These are phyloP conservation scores for Pichia sp. DNA, from an alignment of 1,139 yeast species.

Conservation along the genomic window DNA sequence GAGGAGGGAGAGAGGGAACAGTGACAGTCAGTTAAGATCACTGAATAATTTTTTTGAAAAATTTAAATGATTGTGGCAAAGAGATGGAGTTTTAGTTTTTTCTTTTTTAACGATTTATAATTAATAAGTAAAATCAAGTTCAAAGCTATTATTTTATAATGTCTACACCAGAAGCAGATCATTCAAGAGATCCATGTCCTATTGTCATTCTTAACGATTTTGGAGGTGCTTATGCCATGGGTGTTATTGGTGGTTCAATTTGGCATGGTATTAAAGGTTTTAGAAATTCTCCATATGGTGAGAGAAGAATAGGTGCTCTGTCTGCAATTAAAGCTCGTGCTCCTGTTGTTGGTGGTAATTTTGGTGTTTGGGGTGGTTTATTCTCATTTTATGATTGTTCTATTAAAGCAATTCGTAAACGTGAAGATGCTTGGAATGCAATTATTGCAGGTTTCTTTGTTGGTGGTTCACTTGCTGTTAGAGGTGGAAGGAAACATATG, in stretches of 20 bases:
- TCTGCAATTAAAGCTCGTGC: conserved; percentile 94
- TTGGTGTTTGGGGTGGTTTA: conserved; percentile 99
- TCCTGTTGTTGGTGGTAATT: conserved; percentile 98
- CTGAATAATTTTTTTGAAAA: too few relatives aligned
- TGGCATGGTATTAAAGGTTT: conserved; percentile 99
- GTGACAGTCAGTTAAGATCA: too few relatives aligned
- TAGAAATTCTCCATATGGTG: conserved; percentile 96
- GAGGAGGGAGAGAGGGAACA: too few relatives aligned
- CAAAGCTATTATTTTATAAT: too few relatives aligned
- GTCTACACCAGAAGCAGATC: conserved; percentile 73
- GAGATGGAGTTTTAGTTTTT: too few relatives aligned
- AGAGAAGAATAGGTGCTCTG: conserved; percentile 83
- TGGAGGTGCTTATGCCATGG: conserved; percentile 99
- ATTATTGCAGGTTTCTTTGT: conserved; percentile 97
- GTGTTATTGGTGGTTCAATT: conserved; percentile 94
- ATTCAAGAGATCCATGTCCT: conserved; percentile 99
- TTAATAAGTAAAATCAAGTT: too few relatives aligned
- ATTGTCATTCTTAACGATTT: conserved; percentile 91
- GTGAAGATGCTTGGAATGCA: conserved; percentile 98
- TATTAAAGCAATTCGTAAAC: conserved; percentile 89
- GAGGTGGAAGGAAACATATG: conserved; percentile 98
- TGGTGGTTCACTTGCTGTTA: conserved; percentile 95
- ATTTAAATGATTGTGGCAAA: too few relatives aligned
- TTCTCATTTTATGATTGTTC: conserved; percentile 94
- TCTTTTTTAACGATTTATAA: too few relatives aligned